Evolutionary conservation across 2,329 filamentous ascomycete species (phyloP), one percentile per base, ranked within the genome.

Genomic region (Alternaria tenuissima): DNA sequence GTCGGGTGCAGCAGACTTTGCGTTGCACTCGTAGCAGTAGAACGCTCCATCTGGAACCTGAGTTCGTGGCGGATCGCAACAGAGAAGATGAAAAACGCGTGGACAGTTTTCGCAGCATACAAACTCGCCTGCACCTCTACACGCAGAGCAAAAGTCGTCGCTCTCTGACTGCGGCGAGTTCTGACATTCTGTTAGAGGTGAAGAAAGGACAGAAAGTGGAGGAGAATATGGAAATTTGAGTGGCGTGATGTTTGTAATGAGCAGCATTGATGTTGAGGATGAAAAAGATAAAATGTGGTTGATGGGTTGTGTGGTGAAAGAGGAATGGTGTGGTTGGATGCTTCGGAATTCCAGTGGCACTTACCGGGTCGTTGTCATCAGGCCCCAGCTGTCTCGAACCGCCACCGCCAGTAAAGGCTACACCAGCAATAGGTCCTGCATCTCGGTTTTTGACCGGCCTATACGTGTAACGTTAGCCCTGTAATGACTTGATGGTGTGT

Each of bases 61-160:
- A 26, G 66, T 55, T 54, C 71, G 83, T 39, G 92, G 90, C 63
- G 94, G 93, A 78, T 96, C 91, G 67, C 95, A 88, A 77, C 95
- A 98, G 61, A 87, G 85, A 76, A 95, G 93, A 79, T 98, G 95
- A 80, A 96, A 97, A 6, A 94, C 92, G 67, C 92, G 88, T 62
- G 90, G 87, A 81, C 95, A 99, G 64, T 91, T 92, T 81, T 98
- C 95, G 79, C 95, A 99, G 81, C 94, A 97, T 66, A 98, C 86
- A 64, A 99, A 86, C 69, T 93, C 88, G 58, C 94, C 94, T 67
- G 88, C 91, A 65, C 91, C 91, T 72, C 90, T 88, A 81, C 95
- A 99, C 46, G 93, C 88, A 63, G 90, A 90, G 82, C 94, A 99
- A 74, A 91, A 90, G 78, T 98, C 94, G 77, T 95, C 92, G 78